These are phyloP conservation scores for Tephrocybe sp. DNA, from an alignment of 768 basidiomycete genomes.

Conservation along the genomic window DNA sequence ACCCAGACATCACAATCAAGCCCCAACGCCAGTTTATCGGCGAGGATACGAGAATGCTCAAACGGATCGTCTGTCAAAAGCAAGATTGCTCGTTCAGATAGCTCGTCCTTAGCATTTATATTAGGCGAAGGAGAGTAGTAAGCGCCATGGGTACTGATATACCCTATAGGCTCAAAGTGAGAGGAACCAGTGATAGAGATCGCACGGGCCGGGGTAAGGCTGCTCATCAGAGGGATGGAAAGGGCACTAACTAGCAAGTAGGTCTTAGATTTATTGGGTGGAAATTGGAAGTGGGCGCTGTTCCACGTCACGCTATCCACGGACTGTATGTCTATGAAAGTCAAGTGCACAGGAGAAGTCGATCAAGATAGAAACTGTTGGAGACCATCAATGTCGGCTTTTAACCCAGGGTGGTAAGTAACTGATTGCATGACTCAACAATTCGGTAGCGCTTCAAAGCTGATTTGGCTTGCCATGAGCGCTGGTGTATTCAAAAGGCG, in stretches of 20 bases:
- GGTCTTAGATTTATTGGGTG: conserved; percentile 5
- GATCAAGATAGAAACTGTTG: neutral
- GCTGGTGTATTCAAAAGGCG: too few relatives aligned
- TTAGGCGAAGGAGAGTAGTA: conserved; percentile 39
- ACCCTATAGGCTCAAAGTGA: conserved; percentile 43
- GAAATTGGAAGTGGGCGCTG: conserved; percentile 6
- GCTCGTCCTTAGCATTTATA: conserved; percentile 15
- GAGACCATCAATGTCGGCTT: neutral
- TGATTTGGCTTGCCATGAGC: neutral
- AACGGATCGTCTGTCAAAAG: conserved; percentile 56
- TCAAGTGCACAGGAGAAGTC: neutral
- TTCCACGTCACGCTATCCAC: conserved; percentile 13
- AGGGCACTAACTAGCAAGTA: neutral
- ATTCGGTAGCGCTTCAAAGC: neutral
- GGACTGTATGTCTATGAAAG: conserved; percentile 1
- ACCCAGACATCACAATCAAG: conserved; percentile 61
- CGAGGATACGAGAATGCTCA: conserved; percentile 53
- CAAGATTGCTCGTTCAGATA: conserved; percentile 40
- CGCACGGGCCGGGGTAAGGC: conserved; percentile 33
- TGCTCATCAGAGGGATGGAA: conserved; percentile 5
- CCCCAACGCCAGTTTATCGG: conserved; percentile 46
- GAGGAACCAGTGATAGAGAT: conserved; percentile 43
- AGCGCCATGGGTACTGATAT: conserved; percentile 34
- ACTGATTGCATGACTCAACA: neutral
- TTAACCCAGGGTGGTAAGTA: neutral